phyloP scores from a whole-genome alignment of 306 rosid genomes.

The Fragaria ananassa region DNA sequence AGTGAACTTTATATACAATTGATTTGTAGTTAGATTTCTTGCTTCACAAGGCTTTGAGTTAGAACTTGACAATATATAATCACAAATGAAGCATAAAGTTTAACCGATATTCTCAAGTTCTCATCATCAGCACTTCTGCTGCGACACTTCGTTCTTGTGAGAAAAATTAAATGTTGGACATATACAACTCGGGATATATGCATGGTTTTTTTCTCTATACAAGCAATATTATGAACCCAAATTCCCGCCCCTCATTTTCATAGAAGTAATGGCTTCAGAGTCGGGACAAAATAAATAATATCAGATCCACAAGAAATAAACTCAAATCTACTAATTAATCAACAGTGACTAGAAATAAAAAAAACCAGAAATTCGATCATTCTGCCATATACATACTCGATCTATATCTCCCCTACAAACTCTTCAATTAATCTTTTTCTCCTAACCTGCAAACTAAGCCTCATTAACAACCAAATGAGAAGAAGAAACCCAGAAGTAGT shows the following conservation, averaged over 20 bases:
- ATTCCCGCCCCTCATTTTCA: neutral
- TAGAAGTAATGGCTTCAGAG: neutral
- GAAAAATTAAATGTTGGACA: too few relatives aligned
- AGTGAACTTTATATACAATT: too few relatives aligned
- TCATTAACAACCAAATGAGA: neutral
- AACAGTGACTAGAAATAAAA: neutral
- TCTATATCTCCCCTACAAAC: neutral
- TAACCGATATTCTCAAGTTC: too few relatives aligned
- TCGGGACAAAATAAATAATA: neutral
- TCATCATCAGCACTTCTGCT: too few relatives aligned
- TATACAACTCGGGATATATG: neutral
- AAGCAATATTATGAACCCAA: neutral
- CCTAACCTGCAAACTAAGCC: neutral
- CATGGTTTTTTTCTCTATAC: neutral
- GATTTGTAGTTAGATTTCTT: too few relatives aligned
- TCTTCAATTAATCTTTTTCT: neutral
- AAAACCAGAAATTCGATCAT: neutral
- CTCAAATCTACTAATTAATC: neutral
- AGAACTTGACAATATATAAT: too few relatives aligned
- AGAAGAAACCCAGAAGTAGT: neutral
- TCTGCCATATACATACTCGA: constrained; percentile 10
- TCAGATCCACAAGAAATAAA: neutral
- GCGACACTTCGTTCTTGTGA: too few relatives aligned
- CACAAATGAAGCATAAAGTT: too few relatives aligned
- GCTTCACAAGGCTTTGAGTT: too few relatives aligned